These are phyloP conservation scores for Aspergillus sergii DNA, from an alignment of 2,329 filamentous ascomycete species.

Conservation along the genomic window DNA sequence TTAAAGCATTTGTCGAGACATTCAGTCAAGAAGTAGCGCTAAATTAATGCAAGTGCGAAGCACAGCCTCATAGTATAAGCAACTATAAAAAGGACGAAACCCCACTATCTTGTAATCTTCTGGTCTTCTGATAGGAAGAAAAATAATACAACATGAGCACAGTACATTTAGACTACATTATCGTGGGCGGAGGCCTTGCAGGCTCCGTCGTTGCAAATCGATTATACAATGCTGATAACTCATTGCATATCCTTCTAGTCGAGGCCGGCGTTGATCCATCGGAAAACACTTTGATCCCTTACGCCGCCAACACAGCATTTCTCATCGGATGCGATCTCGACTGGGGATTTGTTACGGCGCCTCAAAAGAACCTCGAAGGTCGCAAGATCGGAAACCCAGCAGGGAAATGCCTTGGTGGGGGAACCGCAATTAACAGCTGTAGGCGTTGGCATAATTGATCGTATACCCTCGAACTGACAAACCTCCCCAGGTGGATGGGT, in stretches of 20 bases:
- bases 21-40: background rate
- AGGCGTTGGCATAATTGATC: background rate
- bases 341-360: slow-evolving; percentile 32
- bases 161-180: slow-evolving; percentile 20
- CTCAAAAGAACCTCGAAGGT: slow-evolving; percentile 31
- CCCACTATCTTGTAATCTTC: no score
- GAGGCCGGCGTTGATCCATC: slow-evolving; percentile 34
- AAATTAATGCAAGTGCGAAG: background rate
- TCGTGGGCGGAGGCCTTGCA: slow-evolving; percentile 32
- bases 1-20: background rate
- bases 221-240: slow-evolving; percentile 24
- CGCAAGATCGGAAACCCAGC: slow-evolving; percentile 30
- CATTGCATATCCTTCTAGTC: slow-evolving; percentile 28
- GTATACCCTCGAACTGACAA: background rate
- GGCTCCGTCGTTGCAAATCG: slow-evolving; percentile 35
- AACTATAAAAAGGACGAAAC: background rate
- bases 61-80: background rate
- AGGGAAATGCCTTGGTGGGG: slow-evolving; percentile 31
- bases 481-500: background rate
- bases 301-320: slow-evolving; percentile 12
- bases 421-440: slow-evolving; percentile 35
- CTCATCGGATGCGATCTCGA: slow-evolving; percentile 32
- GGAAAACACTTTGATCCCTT: slow-evolving; percentile 5
- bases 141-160: background rate
- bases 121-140: no score